Conservation (phyloP, 768 basidiomycete genomes). For the Psilocybe subaeruginosa region DNA sequence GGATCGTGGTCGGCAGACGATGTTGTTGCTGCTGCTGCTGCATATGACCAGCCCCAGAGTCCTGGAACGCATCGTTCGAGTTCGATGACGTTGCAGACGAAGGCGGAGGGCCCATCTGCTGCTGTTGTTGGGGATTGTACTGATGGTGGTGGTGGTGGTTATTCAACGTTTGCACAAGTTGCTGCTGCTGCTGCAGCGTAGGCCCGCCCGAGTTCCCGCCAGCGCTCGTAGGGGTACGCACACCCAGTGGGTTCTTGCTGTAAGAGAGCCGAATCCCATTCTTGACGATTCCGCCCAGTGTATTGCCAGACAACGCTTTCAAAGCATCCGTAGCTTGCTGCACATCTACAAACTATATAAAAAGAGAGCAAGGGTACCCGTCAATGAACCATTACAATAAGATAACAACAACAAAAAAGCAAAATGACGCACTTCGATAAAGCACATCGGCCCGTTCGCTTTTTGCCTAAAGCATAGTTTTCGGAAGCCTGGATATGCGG, state of each 20-base stretch:
- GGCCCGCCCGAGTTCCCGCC: constrained; percentile 35
- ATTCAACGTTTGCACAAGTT: constrained; percentile 34
- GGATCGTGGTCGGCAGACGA: constrained; percentile 13
- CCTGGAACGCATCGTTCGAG: constrained; percentile 18
- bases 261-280: constrained; percentile 94
- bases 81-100: constrained; percentile 6
- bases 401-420: constrained; percentile 44
- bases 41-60: constrained; percentile 15
- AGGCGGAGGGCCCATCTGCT: constrained; percentile 6
- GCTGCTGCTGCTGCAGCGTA: constrained; percentile 45
- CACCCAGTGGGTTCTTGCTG: constrained; percentile 97
- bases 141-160: constrained; percentile 9
- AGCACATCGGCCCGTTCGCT: constrained; percentile 98
- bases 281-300: constrained; percentile 90
- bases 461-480: constrained; percentile 96
- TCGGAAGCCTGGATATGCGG: constrained; percentile 79
- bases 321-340: constrained; percentile 83
- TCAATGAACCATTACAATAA: constrained; percentile 43
- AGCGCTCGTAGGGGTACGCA: constrained; percentile 76
- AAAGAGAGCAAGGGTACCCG: neutral
- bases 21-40: constrained; percentile 14
- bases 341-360: constrained; percentile 85
- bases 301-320: constrained; percentile 88
- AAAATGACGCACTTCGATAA: constrained; percentile 77
- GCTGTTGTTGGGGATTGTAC: neutral